Percentiles rank a stretch among this genome's conserved stretches.
phyloP scores from a whole-genome alignment of 805 yeast genomes.

The Ogataea corticis region DNA sequence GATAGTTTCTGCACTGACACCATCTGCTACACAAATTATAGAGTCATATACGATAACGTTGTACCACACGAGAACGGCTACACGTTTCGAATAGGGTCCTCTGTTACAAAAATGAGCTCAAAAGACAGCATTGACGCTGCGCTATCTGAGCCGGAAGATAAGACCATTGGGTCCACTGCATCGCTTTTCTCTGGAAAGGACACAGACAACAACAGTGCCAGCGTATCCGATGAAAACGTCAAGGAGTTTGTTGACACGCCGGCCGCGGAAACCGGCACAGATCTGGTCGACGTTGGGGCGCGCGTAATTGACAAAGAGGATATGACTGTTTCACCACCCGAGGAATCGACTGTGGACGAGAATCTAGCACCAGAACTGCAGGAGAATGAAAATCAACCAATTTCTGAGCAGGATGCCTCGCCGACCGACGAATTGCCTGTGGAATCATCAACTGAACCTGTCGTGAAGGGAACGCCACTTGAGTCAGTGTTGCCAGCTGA shows the following conservation, averaged over 20 bases:
- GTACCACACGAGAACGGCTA: not conserved
- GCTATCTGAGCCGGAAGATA: constrained; percentile 1
- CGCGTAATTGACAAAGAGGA: not conserved
- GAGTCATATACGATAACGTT: not conserved
- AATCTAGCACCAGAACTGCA: not conserved
- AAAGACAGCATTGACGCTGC: constrained; percentile 4
- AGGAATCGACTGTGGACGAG: not conserved
- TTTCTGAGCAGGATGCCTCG: too few relatives aligned
- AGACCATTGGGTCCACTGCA: not conserved
- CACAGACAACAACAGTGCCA: not conserved
- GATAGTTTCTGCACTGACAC: not conserved
- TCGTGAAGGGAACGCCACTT: too few relatives aligned
- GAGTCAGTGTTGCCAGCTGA: too few relatives aligned
- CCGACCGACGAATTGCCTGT: too few relatives aligned
- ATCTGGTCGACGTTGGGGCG: too few relatives aligned
- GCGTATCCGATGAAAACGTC: constrained; percentile 1
- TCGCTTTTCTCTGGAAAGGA: not conserved
- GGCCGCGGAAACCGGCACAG: too few relatives aligned
- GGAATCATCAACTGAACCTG: too few relatives aligned
- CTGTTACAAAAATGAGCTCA: constrained; percentile 1
- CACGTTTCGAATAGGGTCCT: not conserved
- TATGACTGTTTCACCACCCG: too few relatives aligned
- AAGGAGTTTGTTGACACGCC: not conserved
- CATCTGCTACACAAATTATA: not conserved
- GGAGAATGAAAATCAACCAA: too few relatives aligned